Evolutionary conservation across 805 yeast species (phyloP), one percentile per base, ranked within the genome.

Genomic region (Candida ovalis): DNA sequence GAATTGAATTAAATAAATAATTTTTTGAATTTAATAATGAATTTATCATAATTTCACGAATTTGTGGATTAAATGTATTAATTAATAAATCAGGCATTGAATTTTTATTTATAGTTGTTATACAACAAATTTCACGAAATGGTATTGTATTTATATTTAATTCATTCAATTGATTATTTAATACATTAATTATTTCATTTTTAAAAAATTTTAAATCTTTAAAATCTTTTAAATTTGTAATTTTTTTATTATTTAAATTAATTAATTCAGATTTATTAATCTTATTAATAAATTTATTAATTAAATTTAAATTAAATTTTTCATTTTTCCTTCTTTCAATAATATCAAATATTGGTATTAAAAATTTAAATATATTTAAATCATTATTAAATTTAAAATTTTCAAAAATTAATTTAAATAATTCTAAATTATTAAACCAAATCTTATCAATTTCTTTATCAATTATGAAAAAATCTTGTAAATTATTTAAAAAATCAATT

Each of bases 121-220:
- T 60, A n/a, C 73, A 67, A 46, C 75, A 70, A 3, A 74, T 64
- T 45, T 78, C 83, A 49, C 68, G 59, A 47, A 74, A 70, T 9
- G 67, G 58, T 24, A 57, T 63, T 33, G 53, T 44, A 4, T 54
- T 51, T n/a, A 66, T 45, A 27, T 63, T 57, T 19, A 64, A 47
- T 21, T 57, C 61, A 15, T 51, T 52, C n/a, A 64, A 44, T 40
- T 57, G 59, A 8, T 36, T 32, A 12, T 49, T 19, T 3, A 62
- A 42, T 3, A 53, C 43, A 1, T 28, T 48, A 36, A 53, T 49
- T n/a, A 62, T 47, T n/a, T 49, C 44, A n/a, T 30, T 30, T n/a
- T n/a, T n/a, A n/a, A n/a, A n/a, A n/a, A n/a, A n/a, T n/a, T n/a
- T n/a, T n/a, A n/a, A n/a, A n/a, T n/a, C n/a, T 50, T 27, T 8